phyloP scores from a whole-genome alignment of 257 asterid genomes.

The Eustoma russellianum region DNA sequence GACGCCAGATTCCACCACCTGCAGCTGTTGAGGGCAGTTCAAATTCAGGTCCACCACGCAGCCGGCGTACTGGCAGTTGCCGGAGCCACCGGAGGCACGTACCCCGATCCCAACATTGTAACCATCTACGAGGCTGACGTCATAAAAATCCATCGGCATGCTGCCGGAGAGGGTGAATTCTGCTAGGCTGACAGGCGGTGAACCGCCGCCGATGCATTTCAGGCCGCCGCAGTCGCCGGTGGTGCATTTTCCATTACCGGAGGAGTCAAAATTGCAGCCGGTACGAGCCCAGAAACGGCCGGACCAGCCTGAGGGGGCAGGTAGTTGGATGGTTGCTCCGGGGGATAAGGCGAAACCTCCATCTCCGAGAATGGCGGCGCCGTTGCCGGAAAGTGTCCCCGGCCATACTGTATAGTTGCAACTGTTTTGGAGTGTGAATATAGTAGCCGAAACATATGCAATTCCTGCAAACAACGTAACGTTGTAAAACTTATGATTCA shows the following conservation, averaged over 20 bases:
- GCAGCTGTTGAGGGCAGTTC: constrained; percentile 55
- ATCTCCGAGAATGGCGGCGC: constrained; percentile 48
- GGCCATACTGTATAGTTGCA: constrained; percentile 82
- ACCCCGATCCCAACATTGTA: constrained; percentile 65
- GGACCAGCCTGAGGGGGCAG: constrained; percentile 77
- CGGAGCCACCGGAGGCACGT: constrained; percentile 49
- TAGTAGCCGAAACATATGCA: constrained; percentile 29
- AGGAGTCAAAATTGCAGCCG: constrained; percentile 46
- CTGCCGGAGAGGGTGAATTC: constrained; percentile 61
- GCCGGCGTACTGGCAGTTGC: constrained; percentile 59
- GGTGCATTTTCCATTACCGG: constrained; percentile 54
- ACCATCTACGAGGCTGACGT: constrained; percentile 84
- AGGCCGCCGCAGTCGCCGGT: constrained; percentile 80
- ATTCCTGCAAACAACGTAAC: constrained; percentile 23
- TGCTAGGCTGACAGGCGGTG: constrained; percentile 58
- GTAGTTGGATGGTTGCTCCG: constrained; percentile 45
- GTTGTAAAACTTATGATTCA: not conserved
- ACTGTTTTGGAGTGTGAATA: constrained; percentile 62
- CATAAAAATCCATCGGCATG: constrained; percentile 52
- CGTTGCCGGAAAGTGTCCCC: constrained; percentile 77
- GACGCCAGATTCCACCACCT: constrained; percentile 27
- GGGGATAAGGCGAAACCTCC: constrained; percentile 67
- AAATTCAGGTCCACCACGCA: constrained; percentile 41
- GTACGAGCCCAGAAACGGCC: constrained; percentile 97
- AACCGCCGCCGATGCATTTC: constrained; percentile 58